Evolutionary conservation across 2,329 filamentous ascomycete species (phyloP).

Genomic region (Cercospora nicotianae): DNA sequence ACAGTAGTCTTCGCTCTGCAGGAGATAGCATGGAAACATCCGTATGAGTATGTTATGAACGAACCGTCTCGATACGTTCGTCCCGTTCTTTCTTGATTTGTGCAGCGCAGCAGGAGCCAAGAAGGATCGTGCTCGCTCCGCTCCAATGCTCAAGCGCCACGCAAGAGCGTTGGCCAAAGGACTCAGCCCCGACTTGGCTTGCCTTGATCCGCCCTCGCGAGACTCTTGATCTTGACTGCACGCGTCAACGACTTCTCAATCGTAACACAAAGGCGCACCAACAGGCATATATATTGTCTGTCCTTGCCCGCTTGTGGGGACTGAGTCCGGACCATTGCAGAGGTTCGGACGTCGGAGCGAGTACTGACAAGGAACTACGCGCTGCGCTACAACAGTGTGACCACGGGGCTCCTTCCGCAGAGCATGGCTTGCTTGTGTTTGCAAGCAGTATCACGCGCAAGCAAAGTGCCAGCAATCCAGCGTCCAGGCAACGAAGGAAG

Average conservation of each 20-base stretch:
- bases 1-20: neutral
- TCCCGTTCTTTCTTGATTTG: neutral
- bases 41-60: neutral
- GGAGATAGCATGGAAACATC: neutral
- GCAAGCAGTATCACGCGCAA: neutral
- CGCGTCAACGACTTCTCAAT: neutral
- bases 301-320: neutral
- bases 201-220: neutral
- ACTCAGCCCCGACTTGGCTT: constrained; percentile 3
- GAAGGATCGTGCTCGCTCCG: neutral
- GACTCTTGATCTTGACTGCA: neutral
- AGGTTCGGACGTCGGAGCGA: neutral
- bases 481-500: neutral
- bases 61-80: neutral
- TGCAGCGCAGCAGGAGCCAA: neutral
- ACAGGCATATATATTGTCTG: neutral
- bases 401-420: neutral
- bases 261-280: neutral
- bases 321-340: neutral
- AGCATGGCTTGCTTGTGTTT: neutral
- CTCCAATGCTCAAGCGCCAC: neutral
- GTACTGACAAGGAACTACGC: neutral
- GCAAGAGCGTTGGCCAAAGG: neutral
- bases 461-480: neutral
- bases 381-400: neutral